Conservation (phyloP, 2,329 filamentous ascomycete genomes). For the Mariannaea sp. region DNA sequence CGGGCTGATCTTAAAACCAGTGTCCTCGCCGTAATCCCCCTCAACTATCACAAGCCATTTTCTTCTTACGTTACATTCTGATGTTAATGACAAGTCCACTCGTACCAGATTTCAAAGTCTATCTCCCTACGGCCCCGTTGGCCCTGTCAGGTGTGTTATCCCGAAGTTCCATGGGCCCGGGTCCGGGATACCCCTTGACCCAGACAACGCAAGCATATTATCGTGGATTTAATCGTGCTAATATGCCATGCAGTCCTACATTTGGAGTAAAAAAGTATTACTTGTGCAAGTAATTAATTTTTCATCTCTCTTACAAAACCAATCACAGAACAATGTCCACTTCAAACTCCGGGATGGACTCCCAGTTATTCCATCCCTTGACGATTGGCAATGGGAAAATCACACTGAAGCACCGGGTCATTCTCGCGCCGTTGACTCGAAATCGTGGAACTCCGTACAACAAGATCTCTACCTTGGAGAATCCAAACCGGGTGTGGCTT, state of each 20-base stretch:
- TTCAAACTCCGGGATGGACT: slow-evolving; percentile 14
- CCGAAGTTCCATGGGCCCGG: background rate
- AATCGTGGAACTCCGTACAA: slow-evolving; percentile 54
- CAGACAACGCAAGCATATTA: background rate
- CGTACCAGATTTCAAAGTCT: background rate
- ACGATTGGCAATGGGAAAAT: slow-evolving; percentile 49
- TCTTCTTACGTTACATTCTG: background rate
- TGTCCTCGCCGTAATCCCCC: background rate
- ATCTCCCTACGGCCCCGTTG: background rate
- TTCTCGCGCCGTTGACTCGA: slow-evolving; percentile 58
- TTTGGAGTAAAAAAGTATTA: background rate
- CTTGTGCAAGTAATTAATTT: background rate
- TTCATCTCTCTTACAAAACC: background rate
- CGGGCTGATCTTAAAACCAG: background rate
- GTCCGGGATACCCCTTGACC: background rate
- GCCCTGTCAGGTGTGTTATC: background rate
- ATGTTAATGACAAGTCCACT: background rate
- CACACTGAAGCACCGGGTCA: slow-evolving; percentile 55
- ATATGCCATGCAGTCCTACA: background rate
- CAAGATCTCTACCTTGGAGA: slow-evolving; percentile 49
- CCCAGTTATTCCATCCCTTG: slow-evolving; percentile 42
- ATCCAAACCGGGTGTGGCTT: slow-evolving; percentile 47
- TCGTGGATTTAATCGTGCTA: background rate
- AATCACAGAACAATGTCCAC: slow-evolving; percentile 22
- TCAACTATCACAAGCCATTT: background rate